These are phyloP conservation scores for Pseudoturritis turrita DNA, from an alignment of 345 rosid species.

Conservation along the genomic window DNA sequence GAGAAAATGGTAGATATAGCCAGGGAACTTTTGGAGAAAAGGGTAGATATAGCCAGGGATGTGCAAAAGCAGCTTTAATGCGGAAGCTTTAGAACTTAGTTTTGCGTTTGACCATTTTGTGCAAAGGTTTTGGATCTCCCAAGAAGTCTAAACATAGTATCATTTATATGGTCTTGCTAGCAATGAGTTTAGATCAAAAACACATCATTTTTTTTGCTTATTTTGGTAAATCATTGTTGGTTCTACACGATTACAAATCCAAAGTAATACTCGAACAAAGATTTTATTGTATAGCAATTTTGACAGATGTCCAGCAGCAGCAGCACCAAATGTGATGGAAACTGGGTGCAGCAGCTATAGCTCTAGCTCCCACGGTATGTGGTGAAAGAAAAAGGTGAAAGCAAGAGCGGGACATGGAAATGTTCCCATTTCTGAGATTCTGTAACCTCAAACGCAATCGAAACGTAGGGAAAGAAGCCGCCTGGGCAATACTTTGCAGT, in stretches of 20 bases:
- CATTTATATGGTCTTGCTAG: background rate
- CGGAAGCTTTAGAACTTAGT: background rate
- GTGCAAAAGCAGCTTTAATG: background rate
- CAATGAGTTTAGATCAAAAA: background rate
- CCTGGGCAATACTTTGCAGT: constrained; percentile 64
- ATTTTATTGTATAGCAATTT: background rate
- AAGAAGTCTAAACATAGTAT: background rate
- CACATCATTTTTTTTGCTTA: background rate
- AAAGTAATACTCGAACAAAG: background rate
- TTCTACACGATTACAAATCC: background rate
- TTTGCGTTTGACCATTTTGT: background rate
- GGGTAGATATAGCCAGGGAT: background rate
- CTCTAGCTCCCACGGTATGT: constrained; percentile 84
- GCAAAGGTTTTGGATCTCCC: background rate
- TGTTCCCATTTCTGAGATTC: constrained; percentile 74
- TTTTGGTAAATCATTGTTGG: background rate
- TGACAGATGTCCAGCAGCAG: background rate
- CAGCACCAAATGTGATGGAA: background rate
- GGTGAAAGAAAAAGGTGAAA: constrained; percentile 82
- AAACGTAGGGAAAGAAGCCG: constrained; percentile 82
- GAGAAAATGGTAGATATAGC: constrained; percentile 17
- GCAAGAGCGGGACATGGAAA: constrained; percentile 86
- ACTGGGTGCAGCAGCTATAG: background rate
- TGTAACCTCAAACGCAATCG: constrained; percentile 61
- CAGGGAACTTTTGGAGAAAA: background rate